phyloP scores from a whole-genome alignment of 108 stramenopile genomes.

The Fistulifera solaris region DNA sequence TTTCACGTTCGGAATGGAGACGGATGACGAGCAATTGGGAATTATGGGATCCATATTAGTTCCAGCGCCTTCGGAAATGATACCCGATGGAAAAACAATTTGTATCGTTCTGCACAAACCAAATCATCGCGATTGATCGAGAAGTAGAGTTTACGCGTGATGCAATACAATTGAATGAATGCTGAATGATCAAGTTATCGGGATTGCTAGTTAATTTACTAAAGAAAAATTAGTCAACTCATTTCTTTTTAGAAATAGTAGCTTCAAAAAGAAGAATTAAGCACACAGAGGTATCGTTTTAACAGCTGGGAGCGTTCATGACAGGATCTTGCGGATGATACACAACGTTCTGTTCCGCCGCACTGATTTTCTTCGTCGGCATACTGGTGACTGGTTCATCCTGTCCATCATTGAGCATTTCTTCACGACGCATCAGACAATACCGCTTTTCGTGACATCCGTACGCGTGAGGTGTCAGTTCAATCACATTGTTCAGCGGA shows the following conservation, averaged over 20 bases:
- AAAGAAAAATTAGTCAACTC: too few species aligned
- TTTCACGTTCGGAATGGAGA: slow-evolving; percentile 48
- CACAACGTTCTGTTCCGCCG: slow-evolving; percentile 8
- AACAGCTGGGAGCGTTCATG: slow-evolving; percentile 58
- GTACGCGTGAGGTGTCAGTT: slow-evolving; percentile 92
- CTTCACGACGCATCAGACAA: slow-evolving; percentile 80
- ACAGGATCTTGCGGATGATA: slow-evolving; percentile 33
- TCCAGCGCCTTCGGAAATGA: slow-evolving; percentile 7
- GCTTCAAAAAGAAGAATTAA: too few species aligned
- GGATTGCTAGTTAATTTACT: too few species aligned
- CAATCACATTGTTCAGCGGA: slow-evolving; percentile 96
- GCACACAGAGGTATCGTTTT: slow-evolving; percentile 6
- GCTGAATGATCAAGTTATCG: too few species aligned
- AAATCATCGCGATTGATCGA: too few species aligned
- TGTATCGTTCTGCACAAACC: slow-evolving; percentile 7
- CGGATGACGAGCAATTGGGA: slow-evolving; percentile 26
- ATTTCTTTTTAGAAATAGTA: too few species aligned
- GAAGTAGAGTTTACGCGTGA: too few species aligned
- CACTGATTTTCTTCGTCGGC: slow-evolving; percentile 21
- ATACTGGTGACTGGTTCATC: slow-evolving; percentile 84
- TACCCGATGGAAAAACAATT: slow-evolving; percentile 4
- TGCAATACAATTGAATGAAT: too few species aligned
- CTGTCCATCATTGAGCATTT: slow-evolving; percentile 85
- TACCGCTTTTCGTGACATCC: slow-evolving; percentile 91
- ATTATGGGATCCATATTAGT: slow-evolving; percentile 36